phyloP scores from a whole-genome alignment of 148 eudicot species.

The Cornus kousa region DNA sequence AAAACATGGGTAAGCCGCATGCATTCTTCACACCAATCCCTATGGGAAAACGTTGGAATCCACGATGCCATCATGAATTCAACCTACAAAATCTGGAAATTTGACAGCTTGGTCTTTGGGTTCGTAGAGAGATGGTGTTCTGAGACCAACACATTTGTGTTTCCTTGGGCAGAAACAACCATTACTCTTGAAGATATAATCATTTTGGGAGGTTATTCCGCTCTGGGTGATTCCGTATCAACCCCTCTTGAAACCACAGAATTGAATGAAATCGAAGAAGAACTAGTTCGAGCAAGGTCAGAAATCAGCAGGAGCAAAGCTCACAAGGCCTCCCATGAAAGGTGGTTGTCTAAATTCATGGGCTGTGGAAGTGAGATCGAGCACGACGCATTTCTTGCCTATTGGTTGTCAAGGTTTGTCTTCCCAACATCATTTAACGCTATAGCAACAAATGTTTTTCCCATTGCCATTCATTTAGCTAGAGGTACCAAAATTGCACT shows the following conservation, averaged over 20 bases:
- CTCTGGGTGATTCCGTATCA: constrained; percentile 31
- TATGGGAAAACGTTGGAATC: constrained; percentile 13
- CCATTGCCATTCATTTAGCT: constrained; percentile 32
- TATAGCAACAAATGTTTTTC: constrained; percentile 14
- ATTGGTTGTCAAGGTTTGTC: constrained; percentile 42
- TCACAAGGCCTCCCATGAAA: neutral
- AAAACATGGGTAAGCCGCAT: neutral
- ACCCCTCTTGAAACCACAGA: neutral
- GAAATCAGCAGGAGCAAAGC: neutral
- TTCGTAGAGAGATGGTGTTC: constrained; percentile 9
- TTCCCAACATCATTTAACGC: constrained; percentile 19
- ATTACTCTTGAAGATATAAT: constrained; percentile 42
- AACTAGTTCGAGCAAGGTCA: neutral
- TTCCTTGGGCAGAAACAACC: constrained; percentile 47
- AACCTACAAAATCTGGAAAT: neutral
- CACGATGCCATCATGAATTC: constrained; percentile 11
- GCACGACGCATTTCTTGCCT: constrained; percentile 34
- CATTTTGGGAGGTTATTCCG: constrained; percentile 50
- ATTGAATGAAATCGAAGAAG: constrained; percentile 16
- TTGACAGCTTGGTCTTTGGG: neutral
- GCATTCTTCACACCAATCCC: neutral
- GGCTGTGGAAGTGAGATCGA: constrained; percentile 10
- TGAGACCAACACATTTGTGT: constrained; percentile 34
- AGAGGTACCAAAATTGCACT: constrained; percentile 36
- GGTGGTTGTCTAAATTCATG: constrained; percentile 36